These are phyloP conservation scores for Aspergillus kassunensis DNA, from an alignment of 495 filamentous ascomycete species.

Conservation along the genomic window DNA sequence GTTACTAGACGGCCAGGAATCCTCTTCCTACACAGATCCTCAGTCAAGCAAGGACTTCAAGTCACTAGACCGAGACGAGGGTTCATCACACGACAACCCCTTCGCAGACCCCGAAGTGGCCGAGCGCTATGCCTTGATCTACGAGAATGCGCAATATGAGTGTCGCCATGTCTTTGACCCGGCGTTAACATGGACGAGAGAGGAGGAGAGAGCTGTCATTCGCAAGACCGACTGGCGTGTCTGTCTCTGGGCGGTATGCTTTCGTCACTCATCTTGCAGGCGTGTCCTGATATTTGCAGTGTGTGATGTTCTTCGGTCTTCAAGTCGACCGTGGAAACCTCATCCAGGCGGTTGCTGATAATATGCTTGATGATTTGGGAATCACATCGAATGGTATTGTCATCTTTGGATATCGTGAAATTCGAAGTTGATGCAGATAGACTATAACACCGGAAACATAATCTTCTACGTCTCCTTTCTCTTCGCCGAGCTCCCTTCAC, in stretches of 20 bases:
- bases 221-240: conserved; percentile 51
- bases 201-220: conserved; percentile 50
- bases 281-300: neutral
- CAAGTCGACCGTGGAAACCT: conserved; percentile 58
- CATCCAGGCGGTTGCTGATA: conserved; percentile 51
- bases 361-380: conserved; percentile 50
- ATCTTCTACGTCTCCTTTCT: conserved; percentile 55
- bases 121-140: conserved; percentile 41
- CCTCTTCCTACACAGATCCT: neutral
- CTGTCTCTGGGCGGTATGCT: conserved; percentile 49
- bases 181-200: conserved; percentile 45
- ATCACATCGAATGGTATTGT: conserved; percentile 48
- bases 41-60: neutral
- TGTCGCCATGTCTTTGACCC: conserved; percentile 57
- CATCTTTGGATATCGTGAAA: too few species aligned
- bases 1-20: conserved; percentile 1
- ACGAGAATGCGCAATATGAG: conserved; percentile 48
- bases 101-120: conserved; percentile 45
- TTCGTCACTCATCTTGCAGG: neutral
- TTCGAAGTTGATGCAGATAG: conserved; percentile 42
- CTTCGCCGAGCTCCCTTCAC: conserved; percentile 60
- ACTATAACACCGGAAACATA: conserved; percentile 18
- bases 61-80: neutral
- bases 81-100: conserved; percentile 19
- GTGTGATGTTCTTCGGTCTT: conserved; percentile 58